A percentile compares a stretch with the other conserved stretches of the same genome.
phyloP scores from a whole-genome alignment of 345 rosid genomes.

The Odontarrhena argentea region DNA sequence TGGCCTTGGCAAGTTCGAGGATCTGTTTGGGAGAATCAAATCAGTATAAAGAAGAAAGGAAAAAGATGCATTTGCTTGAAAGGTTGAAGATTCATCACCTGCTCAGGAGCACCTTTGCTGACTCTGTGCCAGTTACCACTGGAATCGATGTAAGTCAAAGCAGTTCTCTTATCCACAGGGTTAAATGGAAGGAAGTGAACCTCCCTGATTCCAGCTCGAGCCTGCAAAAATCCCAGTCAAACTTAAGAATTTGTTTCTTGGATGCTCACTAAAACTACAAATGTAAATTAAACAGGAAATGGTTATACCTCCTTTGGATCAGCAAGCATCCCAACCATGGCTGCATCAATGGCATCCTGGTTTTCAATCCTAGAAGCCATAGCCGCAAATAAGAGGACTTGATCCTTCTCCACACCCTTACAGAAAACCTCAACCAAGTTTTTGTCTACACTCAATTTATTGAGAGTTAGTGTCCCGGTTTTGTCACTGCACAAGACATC shows the following conservation, averaged over 20 bases:
- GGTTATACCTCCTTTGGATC: constrained; percentile 74
- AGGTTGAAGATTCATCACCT: constrained; percentile 46
- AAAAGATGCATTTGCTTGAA: neutral
- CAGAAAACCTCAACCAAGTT: constrained; percentile 79
- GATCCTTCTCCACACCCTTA: constrained; percentile 70
- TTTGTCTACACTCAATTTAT: constrained; percentile 72
- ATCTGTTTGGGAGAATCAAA: constrained; percentile 51
- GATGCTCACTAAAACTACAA: neutral
- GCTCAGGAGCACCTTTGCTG: constrained; percentile 94
- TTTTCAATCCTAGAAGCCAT: constrained; percentile 85
- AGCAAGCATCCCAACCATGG: constrained; percentile 86
- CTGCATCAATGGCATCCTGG: constrained; percentile 92
- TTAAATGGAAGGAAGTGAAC: constrained; percentile 83
- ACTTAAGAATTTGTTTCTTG: constrained; percentile 27
- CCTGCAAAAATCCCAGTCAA: constrained; percentile 44
- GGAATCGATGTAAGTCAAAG: constrained; percentile 73
- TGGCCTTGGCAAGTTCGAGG: constrained; percentile 68
- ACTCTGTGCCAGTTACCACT: constrained; percentile 77
- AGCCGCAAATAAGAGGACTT: constrained; percentile 72
- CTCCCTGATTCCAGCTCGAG: constrained; percentile 72
- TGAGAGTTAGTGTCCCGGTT: constrained; percentile 85
- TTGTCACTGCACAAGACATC: constrained; percentile 90
- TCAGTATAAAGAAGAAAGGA: constrained; percentile 15
- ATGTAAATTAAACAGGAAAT: neutral
- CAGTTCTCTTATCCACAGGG: constrained; percentile 88